phyloP scores from a whole-genome alignment of 2,329 filamentous ascomycete species.

The Elsinoe perseae region DNA sequence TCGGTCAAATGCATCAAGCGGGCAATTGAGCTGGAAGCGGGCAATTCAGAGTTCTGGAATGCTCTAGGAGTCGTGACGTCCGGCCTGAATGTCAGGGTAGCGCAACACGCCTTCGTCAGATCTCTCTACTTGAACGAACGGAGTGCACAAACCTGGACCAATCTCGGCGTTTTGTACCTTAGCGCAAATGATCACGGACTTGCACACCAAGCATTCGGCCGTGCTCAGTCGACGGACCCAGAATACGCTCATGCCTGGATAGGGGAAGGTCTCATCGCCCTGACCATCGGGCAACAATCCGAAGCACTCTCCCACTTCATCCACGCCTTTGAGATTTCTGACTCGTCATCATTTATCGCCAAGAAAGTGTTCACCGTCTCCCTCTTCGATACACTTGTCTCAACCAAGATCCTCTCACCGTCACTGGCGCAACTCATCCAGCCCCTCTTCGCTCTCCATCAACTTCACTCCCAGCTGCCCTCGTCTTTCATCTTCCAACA shows the following conservation, averaged over 20 bases:
- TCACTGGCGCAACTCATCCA: constrained; percentile 61
- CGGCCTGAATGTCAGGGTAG: constrained; percentile 72
- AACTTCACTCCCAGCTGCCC: constrained; percentile 65
- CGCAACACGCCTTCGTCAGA: constrained; percentile 87
- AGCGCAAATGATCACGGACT: constrained; percentile 74
- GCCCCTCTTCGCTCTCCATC: constrained; percentile 79
- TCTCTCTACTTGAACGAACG: constrained; percentile 88
- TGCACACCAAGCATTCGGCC: constrained; percentile 83
- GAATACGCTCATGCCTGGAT: constrained; percentile 92
- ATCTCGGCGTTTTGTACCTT: constrained; percentile 78
- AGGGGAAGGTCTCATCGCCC: constrained; percentile 79
- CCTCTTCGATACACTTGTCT: constrained; percentile 71
- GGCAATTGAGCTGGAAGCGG: constrained; percentile 88
- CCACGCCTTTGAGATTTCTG: constrained; percentile 88
- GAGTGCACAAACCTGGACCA: constrained; percentile 79
- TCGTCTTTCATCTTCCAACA: constrained; percentile 67
- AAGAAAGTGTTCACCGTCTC: constrained; percentile 74
- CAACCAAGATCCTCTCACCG: constrained; percentile 45
- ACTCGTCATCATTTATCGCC: constrained; percentile 63
- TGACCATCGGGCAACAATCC: constrained; percentile 62
- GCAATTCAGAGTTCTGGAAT: constrained; percentile 96
- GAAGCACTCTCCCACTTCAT: constrained; percentile 83
- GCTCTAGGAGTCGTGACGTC: constrained; percentile 86
- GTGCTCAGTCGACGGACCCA: constrained; percentile 88
- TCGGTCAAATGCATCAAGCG: constrained; percentile 88